Percentiles rank a stretch among this genome's conserved stretches.
phyloP scores from a whole-genome alignment of 2,329 filamentous ascomycete species.

The Nemania bipapillata region DNA sequence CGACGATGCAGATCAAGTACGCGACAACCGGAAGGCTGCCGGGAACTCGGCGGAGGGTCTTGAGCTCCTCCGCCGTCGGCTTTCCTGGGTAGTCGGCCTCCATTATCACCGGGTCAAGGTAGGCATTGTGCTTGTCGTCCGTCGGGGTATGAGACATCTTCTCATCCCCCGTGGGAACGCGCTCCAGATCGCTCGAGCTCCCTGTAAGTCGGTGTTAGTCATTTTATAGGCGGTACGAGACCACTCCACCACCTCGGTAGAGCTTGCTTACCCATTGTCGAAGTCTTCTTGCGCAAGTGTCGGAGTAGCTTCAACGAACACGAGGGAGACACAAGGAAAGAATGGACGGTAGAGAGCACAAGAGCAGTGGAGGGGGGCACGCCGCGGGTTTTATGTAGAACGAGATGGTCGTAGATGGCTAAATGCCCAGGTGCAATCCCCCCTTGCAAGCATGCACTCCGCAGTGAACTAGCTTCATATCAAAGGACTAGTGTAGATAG shows the following conservation, averaged over 20 bases:
- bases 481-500: neutral
- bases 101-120: conserved; percentile 44
- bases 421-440: conserved; percentile 14
- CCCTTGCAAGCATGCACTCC: conserved; percentile 32
- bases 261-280: conserved; percentile 33
- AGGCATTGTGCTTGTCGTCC: conserved; percentile 44
- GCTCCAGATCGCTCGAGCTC: conserved; percentile 39
- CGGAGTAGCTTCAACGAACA: conserved; percentile 23
- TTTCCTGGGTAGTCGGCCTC: conserved; percentile 50
- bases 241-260: too few species aligned
- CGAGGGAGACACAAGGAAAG: conserved; percentile 16
- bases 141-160: conserved; percentile 42
- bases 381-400: conserved; percentile 37
- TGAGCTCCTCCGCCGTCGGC: conserved; percentile 60
- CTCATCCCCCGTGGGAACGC: conserved; percentile 40
- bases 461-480: conserved; percentile 23
- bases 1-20: conserved; percentile 68
- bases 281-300: conserved; percentile 26
- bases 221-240: neutral
- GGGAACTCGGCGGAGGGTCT: conserved; percentile 56
- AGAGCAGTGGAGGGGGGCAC: conserved; percentile 17
- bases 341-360: conserved; percentile 10
- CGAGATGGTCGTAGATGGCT: conserved; percentile 23
- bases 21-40: conserved; percentile 62
- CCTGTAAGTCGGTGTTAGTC: conserved; percentile 25